Evolutionary conservation across 306 rosid genomes (phyloP), one percentile per base, ranked within the genome.

Genomic region (Acacia confusa): DNA sequence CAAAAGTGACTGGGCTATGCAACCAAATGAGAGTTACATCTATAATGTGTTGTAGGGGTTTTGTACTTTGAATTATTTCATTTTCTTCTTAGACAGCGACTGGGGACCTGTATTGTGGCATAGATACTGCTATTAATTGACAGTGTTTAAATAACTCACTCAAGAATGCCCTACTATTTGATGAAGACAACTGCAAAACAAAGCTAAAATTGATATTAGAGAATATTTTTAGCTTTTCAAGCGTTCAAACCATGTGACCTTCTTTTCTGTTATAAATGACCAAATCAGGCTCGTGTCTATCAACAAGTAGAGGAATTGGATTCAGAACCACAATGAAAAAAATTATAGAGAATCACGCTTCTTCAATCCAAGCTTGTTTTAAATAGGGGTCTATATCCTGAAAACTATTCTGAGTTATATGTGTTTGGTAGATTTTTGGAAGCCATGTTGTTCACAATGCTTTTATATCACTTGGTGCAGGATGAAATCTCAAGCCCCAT

Each of bases 401-500:
- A 40, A 67, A 70, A 30, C 78, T 74, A 44, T 67, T 48, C 78
- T 78, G 45, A 77, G 55, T 8, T 43, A 43, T 43, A 43, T 75
- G 20, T 79, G 77, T 70, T 53, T 64, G 17, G 55, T 44, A 34
- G 38, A 68, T 75, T 53, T 63, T 38, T 76, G 10, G 60, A 19
- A 76, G 52, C 60, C 79, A 80, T 82, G 89, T 68, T 85, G 78
- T 79, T 80, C 75, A 79, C 85, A 72, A 75, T 79, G 58, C 67
- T 84, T 72, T 41, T 70, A 43, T 69, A 84, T 80, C 82, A 69
- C 81, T 76, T 89, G 80, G 82, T 88, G 84, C 96, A 95, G 99
- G 98, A 92, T 32, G 97, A 95, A 71, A 86, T 93, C 78, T 92
- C 99, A 27, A 95, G 95, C 82, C 99, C 94, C 6, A 82, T 93